Conservation (phyloP, 192 early-diverging fungal species). For the Mycoemilia scoparia region DNA sequence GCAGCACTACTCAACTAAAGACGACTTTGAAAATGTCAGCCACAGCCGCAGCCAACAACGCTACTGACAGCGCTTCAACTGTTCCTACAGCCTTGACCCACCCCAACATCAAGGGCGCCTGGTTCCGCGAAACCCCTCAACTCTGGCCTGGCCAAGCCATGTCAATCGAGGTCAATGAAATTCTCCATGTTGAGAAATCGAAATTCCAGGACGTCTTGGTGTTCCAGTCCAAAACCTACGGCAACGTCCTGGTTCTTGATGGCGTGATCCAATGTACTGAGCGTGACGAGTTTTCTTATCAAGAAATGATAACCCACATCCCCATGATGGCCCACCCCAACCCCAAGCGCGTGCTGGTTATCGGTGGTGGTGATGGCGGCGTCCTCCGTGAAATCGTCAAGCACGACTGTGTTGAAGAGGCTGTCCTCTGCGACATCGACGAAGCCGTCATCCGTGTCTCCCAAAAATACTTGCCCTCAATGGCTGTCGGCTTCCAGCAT, state of each 20-base stretch:
- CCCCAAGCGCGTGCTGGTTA: conserved; percentile 90
- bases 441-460: conserved; percentile 81
- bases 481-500: conserved; percentile 86
- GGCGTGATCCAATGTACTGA: conserved; percentile 97
- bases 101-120: conserved; percentile 83
- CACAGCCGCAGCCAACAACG: too few species aligned
- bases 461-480: conserved; percentile 82
- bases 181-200: conserved; percentile 89
- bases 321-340: conserved; percentile 87
- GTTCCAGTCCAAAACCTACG: conserved; percentile 88
- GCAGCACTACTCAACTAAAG: too few species aligned
- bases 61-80: too few species aligned
- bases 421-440: conserved; percentile 93
- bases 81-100: too few species aligned
- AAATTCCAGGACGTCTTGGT: conserved; percentile 93
- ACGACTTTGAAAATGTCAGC: too few species aligned
- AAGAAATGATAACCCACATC: conserved; percentile 98
- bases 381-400: conserved; percentile 96
- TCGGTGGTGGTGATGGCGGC: conserved; percentile 98
- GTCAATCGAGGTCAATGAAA: conserved; percentile 84
- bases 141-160: conserved; percentile 99
- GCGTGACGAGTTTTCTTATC: conserved; percentile 97
- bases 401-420: conserved; percentile 82
- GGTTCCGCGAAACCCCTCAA: conserved; percentile 87
- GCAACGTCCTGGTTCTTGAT: conserved; percentile 93